These are phyloP conservation scores for Thielaviopsis ethacetica DNA, from an alignment of 2,329 filamentous ascomycete species.

Conservation along the genomic window DNA sequence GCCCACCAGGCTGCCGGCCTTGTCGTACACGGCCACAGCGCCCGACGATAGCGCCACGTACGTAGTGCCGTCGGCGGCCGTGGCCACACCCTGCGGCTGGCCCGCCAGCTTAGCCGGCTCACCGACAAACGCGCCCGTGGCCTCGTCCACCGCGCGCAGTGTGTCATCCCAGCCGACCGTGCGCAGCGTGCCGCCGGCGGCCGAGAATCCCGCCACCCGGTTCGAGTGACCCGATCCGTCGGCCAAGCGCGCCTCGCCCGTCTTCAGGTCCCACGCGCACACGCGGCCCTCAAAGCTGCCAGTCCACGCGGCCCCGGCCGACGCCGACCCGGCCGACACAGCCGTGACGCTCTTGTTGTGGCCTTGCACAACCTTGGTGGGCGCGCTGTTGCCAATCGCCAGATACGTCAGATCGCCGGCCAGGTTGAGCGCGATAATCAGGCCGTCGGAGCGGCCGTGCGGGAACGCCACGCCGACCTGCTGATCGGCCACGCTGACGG, in stretches of 20 bases:
- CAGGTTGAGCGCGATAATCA: constrained; percentile 81
- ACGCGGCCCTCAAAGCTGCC: constrained; percentile 86
- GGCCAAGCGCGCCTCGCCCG: constrained; percentile 51
- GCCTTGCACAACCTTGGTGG: constrained; percentile 59
- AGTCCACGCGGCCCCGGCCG: constrained; percentile 47
- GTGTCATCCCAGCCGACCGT: constrained; percentile 92
- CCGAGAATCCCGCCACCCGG: constrained; percentile 63
- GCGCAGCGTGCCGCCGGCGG: constrained; percentile 49
- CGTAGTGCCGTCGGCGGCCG: constrained; percentile 33
- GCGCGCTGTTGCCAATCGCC: constrained; percentile 50
- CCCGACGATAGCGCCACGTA: constrained; percentile 40
- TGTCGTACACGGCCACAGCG: constrained; percentile 36
- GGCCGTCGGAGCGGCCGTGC: constrained; percentile 60
- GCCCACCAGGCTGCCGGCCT: constrained; percentile 43
- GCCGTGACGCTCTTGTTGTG: constrained; percentile 88
- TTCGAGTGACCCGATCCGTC: constrained; percentile 75
- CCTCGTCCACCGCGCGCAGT: constrained; percentile 60
- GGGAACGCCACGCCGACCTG: constrained; percentile 93
- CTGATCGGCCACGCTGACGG: constrained; percentile 60
- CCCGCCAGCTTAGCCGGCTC: constrained; percentile 49
- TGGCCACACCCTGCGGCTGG: constrained; percentile 63
- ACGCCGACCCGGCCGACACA: constrained; percentile 25
- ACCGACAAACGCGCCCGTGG: constrained; percentile 60
- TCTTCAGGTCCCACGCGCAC: constrained; percentile 63
- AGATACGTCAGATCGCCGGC: constrained; percentile 85